phyloP scores from a whole-genome alignment of 192 early-diverging fungal species.

The Backusella luteola region DNA sequence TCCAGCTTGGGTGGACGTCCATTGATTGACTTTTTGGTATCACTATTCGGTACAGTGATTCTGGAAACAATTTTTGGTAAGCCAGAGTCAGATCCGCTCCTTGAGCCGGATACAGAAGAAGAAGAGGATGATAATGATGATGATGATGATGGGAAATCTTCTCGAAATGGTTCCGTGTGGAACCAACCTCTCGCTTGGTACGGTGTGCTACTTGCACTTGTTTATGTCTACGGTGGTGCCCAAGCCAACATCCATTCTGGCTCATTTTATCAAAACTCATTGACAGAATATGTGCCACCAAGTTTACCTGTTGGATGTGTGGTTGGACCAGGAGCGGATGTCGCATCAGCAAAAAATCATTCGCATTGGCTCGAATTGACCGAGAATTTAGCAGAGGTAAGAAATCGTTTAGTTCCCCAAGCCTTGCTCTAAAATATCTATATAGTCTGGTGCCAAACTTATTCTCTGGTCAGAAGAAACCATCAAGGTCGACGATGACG shows the following conservation, averaged over 20 bases:
- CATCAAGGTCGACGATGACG: not conserved
- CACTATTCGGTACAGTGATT: not conserved
- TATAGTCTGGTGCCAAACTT: slow-evolving; percentile 18
- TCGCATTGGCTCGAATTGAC: slow-evolving; percentile 14
- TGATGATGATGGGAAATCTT: not conserved
- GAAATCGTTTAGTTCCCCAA: too few relatives aligned
- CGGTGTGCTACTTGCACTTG: not conserved
- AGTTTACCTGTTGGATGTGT: slow-evolving; percentile 17
- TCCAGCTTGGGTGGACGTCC: slow-evolving; percentile 9
- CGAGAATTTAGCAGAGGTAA: slow-evolving; percentile 11
- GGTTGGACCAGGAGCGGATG: not conserved
- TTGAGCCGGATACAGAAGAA: too few relatives aligned
- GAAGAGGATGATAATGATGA: not conserved
- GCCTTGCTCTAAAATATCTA: too few relatives aligned
- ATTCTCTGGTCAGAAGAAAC: slow-evolving; percentile 23
- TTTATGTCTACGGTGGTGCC: slow-evolving; percentile 7
- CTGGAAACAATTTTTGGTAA: not conserved
- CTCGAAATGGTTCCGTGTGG: not conserved
- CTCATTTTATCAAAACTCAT: slow-evolving; percentile 14
- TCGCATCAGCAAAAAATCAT: not conserved
- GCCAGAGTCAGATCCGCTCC: not conserved
- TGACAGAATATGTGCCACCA: not conserved
- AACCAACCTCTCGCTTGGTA: not conserved
- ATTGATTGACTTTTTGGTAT: slow-evolving; percentile 12
- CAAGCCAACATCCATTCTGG: slow-evolving; percentile 6